Percentiles rank a stretch among this genome's conserved stretches.
These are phyloP conservation scores for Zea mays DNA, from an alignment of 176 grass and related monocot species.

Conservation along the genomic window DNA sequence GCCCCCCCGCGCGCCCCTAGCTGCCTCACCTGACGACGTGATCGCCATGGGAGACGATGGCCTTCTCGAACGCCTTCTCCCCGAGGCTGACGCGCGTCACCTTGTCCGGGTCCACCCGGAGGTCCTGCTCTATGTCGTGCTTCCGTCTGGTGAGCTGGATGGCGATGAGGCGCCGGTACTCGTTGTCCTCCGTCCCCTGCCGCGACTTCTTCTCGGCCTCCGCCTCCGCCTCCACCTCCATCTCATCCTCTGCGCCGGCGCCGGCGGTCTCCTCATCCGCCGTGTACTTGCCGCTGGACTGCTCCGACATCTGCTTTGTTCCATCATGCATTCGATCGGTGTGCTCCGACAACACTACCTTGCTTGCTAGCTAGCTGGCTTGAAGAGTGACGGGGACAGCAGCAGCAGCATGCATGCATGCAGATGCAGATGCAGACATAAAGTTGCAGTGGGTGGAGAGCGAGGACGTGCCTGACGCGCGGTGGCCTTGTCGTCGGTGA, in stretches of 20 bases:
- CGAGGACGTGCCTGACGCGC: neutral
- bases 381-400: no score
- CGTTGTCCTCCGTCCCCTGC: conserved; percentile 21
- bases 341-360: no score
- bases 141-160: conserved; percentile 65
- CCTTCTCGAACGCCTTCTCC: conserved; percentile 67
- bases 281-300: conserved; percentile 23
- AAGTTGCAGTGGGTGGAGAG: no score
- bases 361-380: no score
- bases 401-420: no score
- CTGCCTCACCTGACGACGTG: conserved; percentile 51
- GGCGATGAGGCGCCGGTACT: conserved; percentile 66
- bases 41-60: conserved; percentile 46
- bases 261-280: conserved; percentile 40
- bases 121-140: conserved; percentile 53
- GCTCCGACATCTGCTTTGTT: conserved; percentile 23
- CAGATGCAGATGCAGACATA: no score
- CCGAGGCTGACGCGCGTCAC: conserved; percentile 64
- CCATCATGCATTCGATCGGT: no score
- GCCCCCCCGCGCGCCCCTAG: no score
- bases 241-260: conserved; percentile 21
- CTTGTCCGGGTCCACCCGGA: conserved; percentile 53
- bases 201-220: conserved; percentile 44
- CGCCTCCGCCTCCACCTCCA: conserved; percentile 20
- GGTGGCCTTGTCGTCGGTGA: conserved; percentile 38